These are phyloP conservation scores for Thielaviopsis cerberus DNA, from an alignment of 2,329 filamentous ascomycete species.

Conservation along the genomic window DNA sequence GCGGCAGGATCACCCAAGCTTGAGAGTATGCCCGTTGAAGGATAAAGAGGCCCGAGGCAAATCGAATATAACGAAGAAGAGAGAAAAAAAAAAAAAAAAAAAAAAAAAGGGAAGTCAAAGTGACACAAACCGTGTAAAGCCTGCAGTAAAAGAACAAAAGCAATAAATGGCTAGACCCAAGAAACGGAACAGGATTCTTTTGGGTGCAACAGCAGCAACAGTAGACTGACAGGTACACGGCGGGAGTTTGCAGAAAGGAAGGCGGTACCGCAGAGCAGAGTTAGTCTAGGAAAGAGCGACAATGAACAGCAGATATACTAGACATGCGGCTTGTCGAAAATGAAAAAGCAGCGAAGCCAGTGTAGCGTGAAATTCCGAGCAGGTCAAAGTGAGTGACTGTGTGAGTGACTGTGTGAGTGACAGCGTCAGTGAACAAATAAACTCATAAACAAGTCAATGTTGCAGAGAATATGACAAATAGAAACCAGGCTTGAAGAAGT, in stretches of 20 bases:
- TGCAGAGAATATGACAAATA: slow-evolving; percentile 4
- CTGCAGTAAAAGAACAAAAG: neutral
- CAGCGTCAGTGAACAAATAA: no score
- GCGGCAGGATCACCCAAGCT: neutral
- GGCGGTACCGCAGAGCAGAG: neutral
- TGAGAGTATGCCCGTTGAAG: neutral
- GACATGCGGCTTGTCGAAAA: neutral
- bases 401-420: no score
- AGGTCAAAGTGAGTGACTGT: neutral
- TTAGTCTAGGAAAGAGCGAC: neutral
- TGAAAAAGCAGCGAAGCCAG: no score
- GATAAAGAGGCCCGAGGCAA: no score
- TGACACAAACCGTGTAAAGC: neutral
- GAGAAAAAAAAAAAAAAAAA: neutral
- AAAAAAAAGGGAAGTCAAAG: neutral
- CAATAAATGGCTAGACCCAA: neutral
- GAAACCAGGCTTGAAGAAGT: slow-evolving; percentile 1
- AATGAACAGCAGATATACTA: neutral
- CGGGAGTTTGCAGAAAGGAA: neutral
- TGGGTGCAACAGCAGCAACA: neutral
- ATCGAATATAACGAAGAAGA: no score
- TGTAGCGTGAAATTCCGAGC: neutral
- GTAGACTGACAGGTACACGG: neutral
- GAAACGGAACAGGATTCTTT: neutral
- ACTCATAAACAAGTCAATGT: neutral